These are phyloP conservation scores for Amoebophrya sp. DNA, from an alignment of 169 alveolate species.

Conservation along the genomic window DNA sequence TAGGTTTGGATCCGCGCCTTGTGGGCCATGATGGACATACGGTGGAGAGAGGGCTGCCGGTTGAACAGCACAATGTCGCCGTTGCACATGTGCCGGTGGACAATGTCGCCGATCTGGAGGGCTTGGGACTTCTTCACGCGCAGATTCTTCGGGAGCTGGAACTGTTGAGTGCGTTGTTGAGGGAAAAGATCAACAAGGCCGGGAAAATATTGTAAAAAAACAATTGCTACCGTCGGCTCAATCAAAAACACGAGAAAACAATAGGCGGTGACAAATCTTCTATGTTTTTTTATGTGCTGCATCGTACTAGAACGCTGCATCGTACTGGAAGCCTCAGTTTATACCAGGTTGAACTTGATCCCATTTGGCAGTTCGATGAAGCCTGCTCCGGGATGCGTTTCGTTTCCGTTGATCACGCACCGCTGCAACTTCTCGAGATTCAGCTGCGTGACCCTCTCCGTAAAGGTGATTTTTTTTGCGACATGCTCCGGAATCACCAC, in stretches of 20 bases:
- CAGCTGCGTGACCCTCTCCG: constrained; percentile 84
- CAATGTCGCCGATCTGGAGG: constrained; percentile 90
- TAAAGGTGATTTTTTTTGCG: constrained; percentile 92
- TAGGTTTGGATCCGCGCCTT: constrained; percentile 88
- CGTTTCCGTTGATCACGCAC: constrained; percentile 31
- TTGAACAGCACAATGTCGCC: constrained; percentile 97
- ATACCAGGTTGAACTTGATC: neutral
- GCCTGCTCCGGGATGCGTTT: constrained; percentile 45
- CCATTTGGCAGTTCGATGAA: neutral
- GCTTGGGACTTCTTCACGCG: constrained; percentile 54
- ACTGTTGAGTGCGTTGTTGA: neutral
- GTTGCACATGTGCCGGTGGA: constrained; percentile 92
- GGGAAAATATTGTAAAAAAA: too few species aligned
- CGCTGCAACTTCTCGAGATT: constrained; percentile 66
- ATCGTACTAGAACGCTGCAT: too few species aligned
- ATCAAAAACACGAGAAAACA: too few species aligned
- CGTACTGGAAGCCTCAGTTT: too few species aligned
- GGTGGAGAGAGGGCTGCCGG: constrained; percentile 97
- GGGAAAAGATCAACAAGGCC: too few species aligned
- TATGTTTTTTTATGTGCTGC: too few species aligned
- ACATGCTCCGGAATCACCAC: constrained; percentile 94
- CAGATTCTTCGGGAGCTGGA: neutral
- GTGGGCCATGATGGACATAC: constrained; percentile 96
- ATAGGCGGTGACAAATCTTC: too few species aligned
- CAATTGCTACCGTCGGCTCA: too few species aligned